Evolutionary conservation across 305 asterid genomes (phyloP).

Genomic region (Solanum chacoense): DNA sequence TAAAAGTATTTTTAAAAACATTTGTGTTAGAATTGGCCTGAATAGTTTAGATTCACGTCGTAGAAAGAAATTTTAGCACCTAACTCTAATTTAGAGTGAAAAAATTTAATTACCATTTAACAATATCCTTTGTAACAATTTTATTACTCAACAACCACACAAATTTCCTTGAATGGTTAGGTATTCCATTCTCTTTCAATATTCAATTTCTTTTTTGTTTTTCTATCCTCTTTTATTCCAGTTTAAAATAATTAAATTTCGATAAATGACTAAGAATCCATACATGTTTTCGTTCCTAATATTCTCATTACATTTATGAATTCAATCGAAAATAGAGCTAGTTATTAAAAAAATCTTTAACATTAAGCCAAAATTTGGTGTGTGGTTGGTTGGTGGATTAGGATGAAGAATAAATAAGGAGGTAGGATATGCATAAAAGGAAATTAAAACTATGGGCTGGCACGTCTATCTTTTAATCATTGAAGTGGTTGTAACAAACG

Average conservation of each 20-base stretch:
- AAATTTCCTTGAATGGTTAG: background rate
- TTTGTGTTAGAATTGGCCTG: background rate
- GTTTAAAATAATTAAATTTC: background rate
- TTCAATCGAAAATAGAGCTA: background rate
- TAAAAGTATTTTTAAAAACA: background rate
- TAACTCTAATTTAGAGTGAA: background rate
- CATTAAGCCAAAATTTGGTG: background rate
- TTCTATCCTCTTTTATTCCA: background rate
- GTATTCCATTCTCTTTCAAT: background rate
- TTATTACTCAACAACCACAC: background rate
- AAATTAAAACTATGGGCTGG: background rate
- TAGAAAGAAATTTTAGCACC: background rate
- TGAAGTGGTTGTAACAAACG: slow-evolving; percentile 7
- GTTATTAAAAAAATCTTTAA: background rate
- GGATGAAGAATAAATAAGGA: background rate
- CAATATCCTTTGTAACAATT: background rate
- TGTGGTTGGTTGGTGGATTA: slow-evolving; percentile 1
- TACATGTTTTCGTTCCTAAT: background rate
- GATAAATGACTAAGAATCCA: background rate
- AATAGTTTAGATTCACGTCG: background rate
- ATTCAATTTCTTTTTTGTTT: background rate
- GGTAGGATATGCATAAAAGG: background rate
- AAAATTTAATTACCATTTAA: background rate
- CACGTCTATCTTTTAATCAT: background rate
- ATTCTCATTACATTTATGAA: background rate